These are phyloP conservation scores for Saxophila tyrrhenica DNA, from an alignment of 495 filamentous ascomycete genomes.

Conservation along the genomic window DNA sequence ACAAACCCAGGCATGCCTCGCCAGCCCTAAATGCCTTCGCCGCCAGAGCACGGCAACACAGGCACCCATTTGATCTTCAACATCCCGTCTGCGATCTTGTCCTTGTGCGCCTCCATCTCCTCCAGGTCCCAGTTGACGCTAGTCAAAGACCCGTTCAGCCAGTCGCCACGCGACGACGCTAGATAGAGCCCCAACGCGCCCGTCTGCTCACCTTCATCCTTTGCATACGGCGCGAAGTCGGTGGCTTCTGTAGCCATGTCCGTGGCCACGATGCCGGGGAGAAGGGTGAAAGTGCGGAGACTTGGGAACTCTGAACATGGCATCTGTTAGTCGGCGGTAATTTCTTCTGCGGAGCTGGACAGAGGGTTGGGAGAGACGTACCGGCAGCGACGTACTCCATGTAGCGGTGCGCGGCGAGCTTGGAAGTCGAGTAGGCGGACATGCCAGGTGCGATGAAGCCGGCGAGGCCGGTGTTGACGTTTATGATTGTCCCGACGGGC, in stretches of 20 bases:
- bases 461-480: neutral
- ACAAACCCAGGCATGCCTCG: too few relatives aligned
- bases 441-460: slow-evolving; percentile 5
- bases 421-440: slow-evolving; percentile 17
- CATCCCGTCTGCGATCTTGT: slow-evolving; percentile 4
- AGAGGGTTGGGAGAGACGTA: too few relatives aligned
- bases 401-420: slow-evolving; percentile 12
- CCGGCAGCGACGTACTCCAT: slow-evolving; percentile 15
- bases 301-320: slow-evolving; percentile 11
- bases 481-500: slow-evolving; percentile 13
- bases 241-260: neutral
- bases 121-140: slow-evolving; percentile 19
- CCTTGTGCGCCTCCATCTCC: slow-evolving; percentile 3
- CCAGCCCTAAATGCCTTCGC: neutral
- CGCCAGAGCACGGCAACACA: neutral
- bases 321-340: neutral
- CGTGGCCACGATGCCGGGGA: slow-evolving; percentile 18
- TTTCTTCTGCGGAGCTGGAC: too few relatives aligned
- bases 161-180: slow-evolving; percentile 12
- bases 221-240: slow-evolving; percentile 4
- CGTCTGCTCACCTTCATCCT: slow-evolving; percentile 15
- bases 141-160: slow-evolving; percentile 18
- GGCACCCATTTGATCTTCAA: slow-evolving; percentile 14
- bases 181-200: slow-evolving; percentile 16
- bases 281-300: slow-evolving; percentile 12